Percentiles rank a stretch among this genome's conserved stretches.
These are phyloP conservation scores for Ilyonectria robusta DNA, from an alignment of 2,329 filamentous ascomycete genomes.

Conservation along the genomic window DNA sequence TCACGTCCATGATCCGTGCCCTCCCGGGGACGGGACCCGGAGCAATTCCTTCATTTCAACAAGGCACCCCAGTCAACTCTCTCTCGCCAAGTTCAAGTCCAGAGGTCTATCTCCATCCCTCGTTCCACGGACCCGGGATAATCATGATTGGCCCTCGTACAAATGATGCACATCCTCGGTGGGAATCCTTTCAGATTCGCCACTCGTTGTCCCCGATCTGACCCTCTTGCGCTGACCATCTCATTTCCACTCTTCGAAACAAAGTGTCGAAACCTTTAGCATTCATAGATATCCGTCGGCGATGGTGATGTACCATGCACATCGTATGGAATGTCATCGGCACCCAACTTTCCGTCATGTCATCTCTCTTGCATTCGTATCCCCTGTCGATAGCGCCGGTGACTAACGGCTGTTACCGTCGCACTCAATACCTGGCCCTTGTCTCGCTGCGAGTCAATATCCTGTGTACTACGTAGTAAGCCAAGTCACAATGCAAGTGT, in stretches of 20 bases:
- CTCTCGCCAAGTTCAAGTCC: conserved; percentile 16
- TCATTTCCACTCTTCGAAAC: background rate
- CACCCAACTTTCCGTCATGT: conserved; percentile 6
- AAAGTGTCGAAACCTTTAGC: background rate
- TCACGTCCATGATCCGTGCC: conserved; percentile 22
- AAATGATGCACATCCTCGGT: conserved; percentile 20
- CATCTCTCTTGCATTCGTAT: conserved; percentile 8
- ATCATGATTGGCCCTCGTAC: conserved; percentile 24
- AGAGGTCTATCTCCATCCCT: conserved; percentile 8
- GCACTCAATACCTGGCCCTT: conserved; percentile 23
- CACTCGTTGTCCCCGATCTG: conserved; percentile 10
- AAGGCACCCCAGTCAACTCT: conserved; percentile 16
- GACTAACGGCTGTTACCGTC: conserved; percentile 22
- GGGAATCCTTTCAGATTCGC: conserved; percentile 23
- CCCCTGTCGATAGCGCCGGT: conserved; percentile 29
- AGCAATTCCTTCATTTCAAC: conserved; percentile 19
- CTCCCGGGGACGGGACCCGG: conserved; percentile 1
- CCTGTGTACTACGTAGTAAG: background rate
- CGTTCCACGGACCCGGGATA: conserved; percentile 25
- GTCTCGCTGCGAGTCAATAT: conserved; percentile 15
- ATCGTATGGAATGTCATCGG: background rate
- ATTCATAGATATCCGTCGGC: background rate
- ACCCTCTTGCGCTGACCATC: background rate
- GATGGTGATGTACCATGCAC: background rate
- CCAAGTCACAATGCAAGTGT: conserved; percentile 26